Percentiles rank a stretch among this genome's conserved stretches.
Evolutionary conservation across 1,139 yeast species (phyloP).

Genomic region (Nakaseomyces delphensis): DNA sequence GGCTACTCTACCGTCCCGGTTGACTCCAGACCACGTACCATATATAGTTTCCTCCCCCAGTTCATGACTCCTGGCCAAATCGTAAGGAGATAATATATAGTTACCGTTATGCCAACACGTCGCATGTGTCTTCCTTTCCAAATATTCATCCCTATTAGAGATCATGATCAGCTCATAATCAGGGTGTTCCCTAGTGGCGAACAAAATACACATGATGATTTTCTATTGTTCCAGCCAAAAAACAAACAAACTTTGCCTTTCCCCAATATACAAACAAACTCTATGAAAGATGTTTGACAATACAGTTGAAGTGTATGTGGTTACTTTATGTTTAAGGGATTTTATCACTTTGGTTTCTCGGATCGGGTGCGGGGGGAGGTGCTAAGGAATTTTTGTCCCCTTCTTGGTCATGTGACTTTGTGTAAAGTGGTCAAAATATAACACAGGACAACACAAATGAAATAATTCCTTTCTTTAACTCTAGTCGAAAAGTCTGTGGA

Average conservation of each 20-base stretch:
- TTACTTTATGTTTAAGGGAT: not conserved
- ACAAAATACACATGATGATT: slow-evolving; percentile 50
- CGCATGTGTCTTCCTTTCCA: slow-evolving; percentile 57
- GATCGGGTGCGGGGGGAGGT: not conserved
- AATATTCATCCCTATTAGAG: slow-evolving; percentile 82
- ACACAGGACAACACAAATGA: not conserved
- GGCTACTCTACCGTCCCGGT: slow-evolving; percentile 54
- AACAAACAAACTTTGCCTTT: too few relatives aligned
- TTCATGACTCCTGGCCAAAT: slow-evolving; percentile 53
- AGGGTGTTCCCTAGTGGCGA: slow-evolving; percentile 53
- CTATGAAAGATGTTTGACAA: too few relatives aligned
- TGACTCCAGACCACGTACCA: slow-evolving; percentile 90
- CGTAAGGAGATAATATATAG: slow-evolving; percentile 60
- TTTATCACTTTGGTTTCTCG: not conserved
- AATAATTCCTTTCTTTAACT: not conserved
- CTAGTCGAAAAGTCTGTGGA: slow-evolving; percentile 22
- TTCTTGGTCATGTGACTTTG: not conserved
- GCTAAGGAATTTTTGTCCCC: too few relatives aligned
- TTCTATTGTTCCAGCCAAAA: not conserved
- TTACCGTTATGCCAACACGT: slow-evolving; percentile 46
- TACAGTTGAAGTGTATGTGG: too few relatives aligned
- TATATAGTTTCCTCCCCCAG: slow-evolving; percentile 28
- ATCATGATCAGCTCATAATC: slow-evolving; percentile 61
- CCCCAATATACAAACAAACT: too few relatives aligned
- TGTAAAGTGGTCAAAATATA: not conserved